A percentile compares a stretch with the other conserved stretches of the same genome.
Evolutionary conservation across 805 yeast genomes (phyloP).

Genomic region (Metschnikowia continentalis): DNA sequence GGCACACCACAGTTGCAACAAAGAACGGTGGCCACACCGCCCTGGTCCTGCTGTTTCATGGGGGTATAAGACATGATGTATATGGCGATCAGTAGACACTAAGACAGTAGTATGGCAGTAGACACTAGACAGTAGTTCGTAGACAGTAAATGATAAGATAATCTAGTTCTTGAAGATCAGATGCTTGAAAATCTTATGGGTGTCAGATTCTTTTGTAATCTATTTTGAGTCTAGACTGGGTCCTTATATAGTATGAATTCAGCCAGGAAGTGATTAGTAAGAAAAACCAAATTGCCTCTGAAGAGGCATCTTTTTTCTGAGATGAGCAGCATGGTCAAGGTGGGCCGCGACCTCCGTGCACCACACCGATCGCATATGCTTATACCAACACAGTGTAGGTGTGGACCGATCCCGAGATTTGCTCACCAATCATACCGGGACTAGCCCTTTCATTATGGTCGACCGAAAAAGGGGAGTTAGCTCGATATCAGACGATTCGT

Average conservation of each 20-base stretch:
- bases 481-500: conserved; percentile 25
- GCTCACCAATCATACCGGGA: neutral
- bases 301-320: conserved; percentile 2
- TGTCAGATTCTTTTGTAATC: neutral
- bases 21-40: conserved; percentile 71
- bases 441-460: conserved; percentile 21
- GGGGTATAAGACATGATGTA: conserved; percentile 19
- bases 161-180: too few species aligned
- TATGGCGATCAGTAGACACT: neutral
- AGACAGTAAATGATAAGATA: too few species aligned
- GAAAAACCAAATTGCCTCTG: neutral
- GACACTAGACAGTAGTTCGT: too few species aligned
- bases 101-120: too few species aligned
- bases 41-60: conserved; percentile 12
- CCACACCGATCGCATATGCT: neutral
- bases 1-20: conserved; percentile 99
- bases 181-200: neutral
- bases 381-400: neutral
- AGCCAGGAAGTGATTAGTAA: conserved; percentile 3
- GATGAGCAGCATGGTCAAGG: conserved; percentile 8
- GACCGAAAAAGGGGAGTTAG: conserved; percentile 31
- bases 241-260: too few species aligned
- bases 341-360: conserved; percentile 1
- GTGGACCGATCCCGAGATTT: neutral
- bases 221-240: neutral